phyloP scores from a whole-genome alignment of 371 early-diverging fungal genomes.

The Actinomortierella wolfii region DNA sequence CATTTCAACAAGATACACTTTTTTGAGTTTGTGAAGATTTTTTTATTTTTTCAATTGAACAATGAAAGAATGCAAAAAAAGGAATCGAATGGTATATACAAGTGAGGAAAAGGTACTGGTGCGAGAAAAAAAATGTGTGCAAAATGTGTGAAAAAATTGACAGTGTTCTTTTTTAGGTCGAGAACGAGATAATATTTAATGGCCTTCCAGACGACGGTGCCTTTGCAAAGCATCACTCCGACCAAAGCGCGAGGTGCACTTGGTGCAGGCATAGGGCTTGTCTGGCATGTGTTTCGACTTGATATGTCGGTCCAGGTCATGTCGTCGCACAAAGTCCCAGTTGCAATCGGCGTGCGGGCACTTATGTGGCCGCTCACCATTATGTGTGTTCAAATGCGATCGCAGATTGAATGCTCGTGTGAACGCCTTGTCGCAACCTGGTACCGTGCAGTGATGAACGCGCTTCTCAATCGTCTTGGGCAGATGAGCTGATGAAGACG shows the following conservation, averaged over 20 bases:
- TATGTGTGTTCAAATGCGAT: slow-evolving; percentile 79
- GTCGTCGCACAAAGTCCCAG: slow-evolving; percentile 70
- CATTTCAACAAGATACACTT: too few relatives aligned
- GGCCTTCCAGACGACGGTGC: slow-evolving; percentile 41
- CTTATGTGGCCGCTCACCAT: slow-evolving; percentile 67
- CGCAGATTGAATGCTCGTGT: slow-evolving; percentile 83
- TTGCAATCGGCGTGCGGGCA: slow-evolving; percentile 68
- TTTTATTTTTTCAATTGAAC: background rate
- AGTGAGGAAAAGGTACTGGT: too few relatives aligned
- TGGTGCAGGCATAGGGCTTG: slow-evolving; percentile 43
- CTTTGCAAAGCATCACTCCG: slow-evolving; percentile 40
- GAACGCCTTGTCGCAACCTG: slow-evolving; percentile 73
- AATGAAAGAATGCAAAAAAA: background rate
- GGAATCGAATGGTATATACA: slow-evolving; percentile 1
- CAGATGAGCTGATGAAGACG: slow-evolving; percentile 9
- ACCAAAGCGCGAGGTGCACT: slow-evolving; percentile 38
- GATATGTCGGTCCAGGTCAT: slow-evolving; percentile 82
- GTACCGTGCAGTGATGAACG: slow-evolving; percentile 50
- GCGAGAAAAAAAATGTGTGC: too few relatives aligned
- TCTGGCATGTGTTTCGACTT: slow-evolving; percentile 45
- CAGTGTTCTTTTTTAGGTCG: too few relatives aligned
- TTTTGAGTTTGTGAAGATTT: too few relatives aligned
- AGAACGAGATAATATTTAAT: slow-evolving; percentile 6
- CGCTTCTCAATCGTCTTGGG: slow-evolving; percentile 39
- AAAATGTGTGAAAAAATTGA: too few relatives aligned